A percentile compares a stretch with the other conserved stretches of the same genome.
Conservation (phyloP, 2,329 filamentous ascomycete genomes). For the Fusarium cicatricum region DNA sequence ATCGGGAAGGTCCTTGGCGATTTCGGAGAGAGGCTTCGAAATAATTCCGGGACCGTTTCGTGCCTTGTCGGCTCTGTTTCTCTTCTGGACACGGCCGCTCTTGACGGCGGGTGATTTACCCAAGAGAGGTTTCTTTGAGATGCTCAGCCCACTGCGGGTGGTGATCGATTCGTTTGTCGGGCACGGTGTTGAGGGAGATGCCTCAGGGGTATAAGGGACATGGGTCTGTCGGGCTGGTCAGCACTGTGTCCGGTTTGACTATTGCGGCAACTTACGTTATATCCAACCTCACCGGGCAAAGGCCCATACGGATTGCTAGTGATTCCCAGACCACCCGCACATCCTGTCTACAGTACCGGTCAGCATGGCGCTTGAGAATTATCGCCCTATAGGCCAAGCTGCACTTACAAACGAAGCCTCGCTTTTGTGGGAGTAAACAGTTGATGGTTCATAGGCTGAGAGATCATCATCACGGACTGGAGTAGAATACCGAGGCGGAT, state of each 20-base stretch:
- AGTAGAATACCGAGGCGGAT: constrained; percentile 29
- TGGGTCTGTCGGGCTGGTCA: constrained; percentile 23
- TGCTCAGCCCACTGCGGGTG: constrained; percentile 49
- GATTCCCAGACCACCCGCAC: constrained; percentile 12
- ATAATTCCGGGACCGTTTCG: constrained; percentile 57
- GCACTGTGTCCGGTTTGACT: background rate
- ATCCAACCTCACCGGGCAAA: constrained; percentile 32
- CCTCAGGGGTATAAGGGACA: constrained; percentile 54
- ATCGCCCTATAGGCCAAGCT: background rate
- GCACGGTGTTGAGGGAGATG: constrained; percentile 56
- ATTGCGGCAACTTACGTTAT: constrained; percentile 25
- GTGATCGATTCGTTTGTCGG: constrained; percentile 41
- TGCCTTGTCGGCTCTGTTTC: constrained; percentile 44
- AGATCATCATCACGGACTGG: constrained; percentile 33
- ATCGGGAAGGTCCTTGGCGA: constrained; percentile 69
- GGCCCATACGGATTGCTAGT: constrained; percentile 30
- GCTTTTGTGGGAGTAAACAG: constrained; percentile 29
- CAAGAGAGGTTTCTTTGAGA: constrained; percentile 35
- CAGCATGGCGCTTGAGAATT: background rate
- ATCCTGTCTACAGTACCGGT: constrained; percentile 18
- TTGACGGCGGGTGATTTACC: constrained; percentile 26
- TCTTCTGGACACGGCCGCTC: constrained; percentile 37
- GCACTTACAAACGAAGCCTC: constrained; percentile 31
- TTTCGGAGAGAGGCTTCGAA: constrained; percentile 72
- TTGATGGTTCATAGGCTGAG: constrained; percentile 27